phyloP scores from a whole-genome alignment of 2,329 filamentous ascomycete genomes.

The Alternaria brassicicola region DNA sequence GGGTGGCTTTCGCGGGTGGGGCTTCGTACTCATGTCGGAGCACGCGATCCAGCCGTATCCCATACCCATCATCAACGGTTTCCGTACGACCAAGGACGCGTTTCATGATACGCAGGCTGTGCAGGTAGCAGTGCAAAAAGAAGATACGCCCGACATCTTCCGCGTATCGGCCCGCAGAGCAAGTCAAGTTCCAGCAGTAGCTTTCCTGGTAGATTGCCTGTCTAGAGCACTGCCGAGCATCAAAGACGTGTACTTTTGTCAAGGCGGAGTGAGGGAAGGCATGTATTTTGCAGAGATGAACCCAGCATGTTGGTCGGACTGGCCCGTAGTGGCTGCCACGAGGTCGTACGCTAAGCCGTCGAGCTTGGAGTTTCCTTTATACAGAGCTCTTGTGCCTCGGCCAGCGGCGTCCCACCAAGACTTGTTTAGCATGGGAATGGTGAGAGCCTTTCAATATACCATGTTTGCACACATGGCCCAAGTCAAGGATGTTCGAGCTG shows the following conservation, averaged over 20 bases:
- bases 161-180: conserved; percentile 81
- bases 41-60: conserved; percentile 79
- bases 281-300: conserved; percentile 75
- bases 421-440: conserved; percentile 54
- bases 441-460: conserved; percentile 65
- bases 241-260: conserved; percentile 76
- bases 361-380: conserved; percentile 58
- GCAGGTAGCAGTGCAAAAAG: conserved; percentile 49
- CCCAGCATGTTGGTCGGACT: conserved; percentile 62
- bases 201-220: conserved; percentile 78
- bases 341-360: conserved; percentile 58
- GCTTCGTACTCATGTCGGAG: conserved; percentile 83
- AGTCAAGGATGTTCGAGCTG: conserved; percentile 58
- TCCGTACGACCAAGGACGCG: conserved; percentile 65
- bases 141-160: conserved; percentile 56
- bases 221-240: conserved; percentile 72
- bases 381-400: conserved; percentile 51
- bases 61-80: conserved; percentile 81
- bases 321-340: conserved; percentile 71
- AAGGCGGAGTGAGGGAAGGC: conserved; percentile 86
- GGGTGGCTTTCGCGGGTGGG: conserved; percentile 89
- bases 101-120: conserved; percentile 64
- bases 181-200: conserved; percentile 82
- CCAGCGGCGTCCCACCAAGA: conserved; percentile 29
- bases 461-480: conserved; percentile 58